Percentiles rank a stretch among this genome's conserved stretches.
Evolutionary conservation across 306 rosid species (phyloP).

Genomic region (Vigna hirtella): DNA sequence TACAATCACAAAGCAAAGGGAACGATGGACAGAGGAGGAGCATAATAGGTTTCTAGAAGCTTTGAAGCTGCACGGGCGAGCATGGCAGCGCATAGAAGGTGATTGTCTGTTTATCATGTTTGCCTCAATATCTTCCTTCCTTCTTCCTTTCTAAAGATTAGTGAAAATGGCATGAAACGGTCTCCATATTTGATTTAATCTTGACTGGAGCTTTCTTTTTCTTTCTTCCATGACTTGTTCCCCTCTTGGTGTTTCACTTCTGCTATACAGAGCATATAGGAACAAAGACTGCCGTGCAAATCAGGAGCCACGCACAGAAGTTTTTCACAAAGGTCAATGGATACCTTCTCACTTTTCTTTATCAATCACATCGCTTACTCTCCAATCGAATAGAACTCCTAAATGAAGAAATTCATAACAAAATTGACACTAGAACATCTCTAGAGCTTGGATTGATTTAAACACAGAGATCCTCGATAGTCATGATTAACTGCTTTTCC

Average conservation of each 20-base stretch:
- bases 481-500: neutral
- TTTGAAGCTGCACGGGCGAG: slow-evolving; percentile 92
- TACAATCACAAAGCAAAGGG: slow-evolving; percentile 97
- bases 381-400: neutral
- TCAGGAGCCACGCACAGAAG: slow-evolving; percentile 99
- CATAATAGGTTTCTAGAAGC: slow-evolving; percentile 94
- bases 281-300: slow-evolving; percentile 99
- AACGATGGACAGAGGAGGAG: slow-evolving; percentile 99
- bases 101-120: slow-evolving; percentile 16
- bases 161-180: slow-evolving; percentile 30
- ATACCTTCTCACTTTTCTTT: slow-evolving; percentile 57
- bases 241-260: slow-evolving; percentile 43
- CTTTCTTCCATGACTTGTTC: slow-evolving; percentile 21
- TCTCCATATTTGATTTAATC: slow-evolving; percentile 42
- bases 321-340: slow-evolving; percentile 93
- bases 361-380: neutral
- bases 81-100: slow-evolving; percentile 99
- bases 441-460: neutral
- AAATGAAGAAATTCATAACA: neutral
- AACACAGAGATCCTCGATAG: slow-evolving; percentile 1
- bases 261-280: slow-evolving; percentile 90
- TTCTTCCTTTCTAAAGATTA: slow-evolving; percentile 39
- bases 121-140: neutral
- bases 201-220: slow-evolving; percentile 39
- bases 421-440: slow-evolving; percentile 12